Percentiles rank a stretch among this genome's conserved stretches.
phyloP scores from a whole-genome alignment of 352 stramenopile species.

The Ochromonadaceae sp. region DNA sequence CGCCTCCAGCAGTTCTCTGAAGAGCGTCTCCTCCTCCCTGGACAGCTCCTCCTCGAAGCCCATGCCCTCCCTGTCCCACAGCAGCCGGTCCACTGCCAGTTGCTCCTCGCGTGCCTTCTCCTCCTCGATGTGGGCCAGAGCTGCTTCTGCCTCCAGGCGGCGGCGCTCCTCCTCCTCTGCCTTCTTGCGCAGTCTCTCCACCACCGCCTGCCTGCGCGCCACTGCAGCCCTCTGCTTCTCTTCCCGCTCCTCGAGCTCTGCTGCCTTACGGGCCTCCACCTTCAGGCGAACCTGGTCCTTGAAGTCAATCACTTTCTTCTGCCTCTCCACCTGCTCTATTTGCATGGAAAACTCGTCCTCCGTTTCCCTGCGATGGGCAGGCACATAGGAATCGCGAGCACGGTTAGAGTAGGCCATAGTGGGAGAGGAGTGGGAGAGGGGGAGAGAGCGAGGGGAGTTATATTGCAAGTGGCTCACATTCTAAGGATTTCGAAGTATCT shows the following conservation, averaged over 20 bases:
- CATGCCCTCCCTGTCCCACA: not conserved
- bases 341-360: not conserved
- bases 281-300: not conserved
- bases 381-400: not conserved
- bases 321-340: not conserved
- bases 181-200: not conserved
- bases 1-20: not conserved
- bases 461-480: too few species aligned
- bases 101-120: not conserved
- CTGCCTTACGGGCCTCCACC: not conserved
- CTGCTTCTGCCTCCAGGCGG: conserved; percentile 1
- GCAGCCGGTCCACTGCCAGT: not conserved
- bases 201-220: not conserved
- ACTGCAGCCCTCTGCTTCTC: not conserved
- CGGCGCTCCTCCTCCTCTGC: conserved; percentile 3
- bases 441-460: too few species aligned
- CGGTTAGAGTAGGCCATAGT: not conserved
- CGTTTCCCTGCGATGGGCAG: not conserved
- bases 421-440: too few species aligned
- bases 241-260: not conserved
- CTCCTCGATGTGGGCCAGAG: not conserved
- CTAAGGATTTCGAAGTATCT: not conserved
- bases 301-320: not conserved
- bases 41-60: conserved; percentile 7
- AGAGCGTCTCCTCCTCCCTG: not conserved